Conservation (phyloP, 2,329 filamentous ascomycete species). For the Teratosphaeria epicoccoides region DNA sequence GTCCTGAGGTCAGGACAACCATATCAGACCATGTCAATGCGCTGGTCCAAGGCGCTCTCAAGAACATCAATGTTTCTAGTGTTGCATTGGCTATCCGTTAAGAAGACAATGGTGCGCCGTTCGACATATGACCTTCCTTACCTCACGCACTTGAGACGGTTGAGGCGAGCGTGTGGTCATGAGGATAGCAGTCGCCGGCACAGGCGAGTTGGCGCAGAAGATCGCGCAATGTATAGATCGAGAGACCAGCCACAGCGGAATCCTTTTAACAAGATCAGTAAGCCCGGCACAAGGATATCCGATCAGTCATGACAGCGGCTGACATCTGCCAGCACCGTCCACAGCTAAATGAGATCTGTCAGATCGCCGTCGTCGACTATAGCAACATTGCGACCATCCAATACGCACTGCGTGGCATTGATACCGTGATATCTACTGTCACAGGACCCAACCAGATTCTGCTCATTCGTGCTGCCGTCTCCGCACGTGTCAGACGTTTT, state of each 20-base stretch:
- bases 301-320: slow-evolving; percentile 3
- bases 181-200: slow-evolving; percentile 53
- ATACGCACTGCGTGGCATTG: slow-evolving; percentile 59
- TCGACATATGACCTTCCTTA: too few relatives aligned
- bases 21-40: too few relatives aligned
- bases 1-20: too few relatives aligned
- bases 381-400: slow-evolving; percentile 45
- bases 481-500: slow-evolving; percentile 55
- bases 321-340: slow-evolving; percentile 39
- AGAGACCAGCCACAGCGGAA: slow-evolving; percentile 54
- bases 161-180: too few relatives aligned
- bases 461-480: slow-evolving; percentile 60
- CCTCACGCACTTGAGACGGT: too few relatives aligned
- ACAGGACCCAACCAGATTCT: slow-evolving; percentile 55
- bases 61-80: too few relatives aligned
- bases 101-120: too few relatives aligned
- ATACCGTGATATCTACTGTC: slow-evolving; percentile 66
- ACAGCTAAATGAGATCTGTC: slow-evolving; percentile 49
- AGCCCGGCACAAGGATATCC: slow-evolving; percentile 18
- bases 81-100: too few relatives aligned
- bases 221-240: slow-evolving; percentile 50
- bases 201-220: slow-evolving; percentile 47
- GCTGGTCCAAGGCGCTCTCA: not conserved
- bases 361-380: slow-evolving; percentile 62
- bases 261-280: slow-evolving; percentile 59